Evolutionary conservation across 1,284 basidiomycete species (phyloP), one percentile per base, ranked within the genome.

Genomic region (Exobasidium rhododendri): DNA sequence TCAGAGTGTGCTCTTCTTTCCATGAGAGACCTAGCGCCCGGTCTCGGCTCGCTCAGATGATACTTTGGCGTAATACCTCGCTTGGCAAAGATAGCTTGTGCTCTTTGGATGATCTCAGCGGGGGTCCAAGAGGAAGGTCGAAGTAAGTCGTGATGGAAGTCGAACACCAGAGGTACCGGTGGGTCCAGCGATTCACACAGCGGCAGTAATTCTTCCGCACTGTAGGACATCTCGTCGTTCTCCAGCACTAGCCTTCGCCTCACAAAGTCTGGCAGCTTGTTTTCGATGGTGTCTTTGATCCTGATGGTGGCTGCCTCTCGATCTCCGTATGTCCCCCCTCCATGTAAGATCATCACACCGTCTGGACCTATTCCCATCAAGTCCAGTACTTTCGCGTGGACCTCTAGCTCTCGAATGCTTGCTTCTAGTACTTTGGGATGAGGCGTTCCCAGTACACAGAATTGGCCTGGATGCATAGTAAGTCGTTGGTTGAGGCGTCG

Each of bases 201-300:
- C 0, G 89, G 88, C 6, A 94, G 83, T 4, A 94, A 83, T 65
- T 94, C 92, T 66, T 91, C 90, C 0, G 89, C 88, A 54, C 85
- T 90, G 81, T 92, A 94, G 71, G 90, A 92, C 68, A 94, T 85
- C 82, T 94, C 92, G 75, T 94, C 92, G 67, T 94, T 96, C 81
- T 94, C 92, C 17, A 96, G 83, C 0, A 93, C 92, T 24, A 94
- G 80, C 40, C 92, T 83, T 4, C 83, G 84, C 66, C 89, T 86
- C 64, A 91, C 85, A 28, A 85, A 85, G 29, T 85, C 81, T 2
- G 87, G 84, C 4, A 94, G 82, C 6, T 82, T 71, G 2, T 84
- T 83, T 47, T 77, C 81, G 63, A 90, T 89, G 6, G 87, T 89
- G 64, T 86, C 82, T 74, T 87, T 88, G 78, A 94, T 86, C 4